Percentiles rank a stretch among this genome's conserved stretches.
phyloP scores from a whole-genome alignment of 257 asterid species.

The Verbena officinalis region DNA sequence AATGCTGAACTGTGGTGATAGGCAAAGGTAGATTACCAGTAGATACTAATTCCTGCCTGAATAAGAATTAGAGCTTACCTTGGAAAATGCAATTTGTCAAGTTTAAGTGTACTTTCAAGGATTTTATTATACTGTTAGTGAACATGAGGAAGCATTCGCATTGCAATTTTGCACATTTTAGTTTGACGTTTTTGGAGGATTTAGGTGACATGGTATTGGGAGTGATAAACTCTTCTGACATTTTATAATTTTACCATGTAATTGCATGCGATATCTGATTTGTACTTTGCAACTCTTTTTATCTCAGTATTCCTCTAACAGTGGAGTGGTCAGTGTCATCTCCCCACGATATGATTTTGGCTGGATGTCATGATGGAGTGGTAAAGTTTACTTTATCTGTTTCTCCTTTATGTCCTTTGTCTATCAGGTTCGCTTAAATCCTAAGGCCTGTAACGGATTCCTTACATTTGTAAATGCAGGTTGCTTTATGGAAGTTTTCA shows the following conservation, averaged over 20 bases:
- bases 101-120: background rate
- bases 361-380: constrained; percentile 99
- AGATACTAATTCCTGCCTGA: constrained; percentile 8
- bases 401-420: constrained; percentile 24
- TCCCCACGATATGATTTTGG: constrained; percentile 77
- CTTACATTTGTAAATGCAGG: constrained; percentile 50
- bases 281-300: constrained; percentile 19
- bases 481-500: constrained; percentile 89
- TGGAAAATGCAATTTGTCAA: no score
- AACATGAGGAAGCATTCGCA: constrained; percentile 3
- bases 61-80: background rate
- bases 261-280: constrained; percentile 19
- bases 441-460: constrained; percentile 20
- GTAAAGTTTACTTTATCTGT: constrained; percentile 43
- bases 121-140: background rate
- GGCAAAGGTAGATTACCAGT: constrained; percentile 62
- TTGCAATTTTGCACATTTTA: constrained; percentile 2
- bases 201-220: background rate
- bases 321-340: constrained; percentile 83
- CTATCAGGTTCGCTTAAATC: constrained; percentile 2
- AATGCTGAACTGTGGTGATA: constrained; percentile 63
- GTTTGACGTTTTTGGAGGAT: background rate
- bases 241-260: constrained; percentile 9
- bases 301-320: constrained; percentile 75
- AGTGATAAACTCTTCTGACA: constrained; percentile 7